phyloP scores from a whole-genome alignment of 768 basidiomycete genomes.

The Scleroderma citrinum region DNA sequence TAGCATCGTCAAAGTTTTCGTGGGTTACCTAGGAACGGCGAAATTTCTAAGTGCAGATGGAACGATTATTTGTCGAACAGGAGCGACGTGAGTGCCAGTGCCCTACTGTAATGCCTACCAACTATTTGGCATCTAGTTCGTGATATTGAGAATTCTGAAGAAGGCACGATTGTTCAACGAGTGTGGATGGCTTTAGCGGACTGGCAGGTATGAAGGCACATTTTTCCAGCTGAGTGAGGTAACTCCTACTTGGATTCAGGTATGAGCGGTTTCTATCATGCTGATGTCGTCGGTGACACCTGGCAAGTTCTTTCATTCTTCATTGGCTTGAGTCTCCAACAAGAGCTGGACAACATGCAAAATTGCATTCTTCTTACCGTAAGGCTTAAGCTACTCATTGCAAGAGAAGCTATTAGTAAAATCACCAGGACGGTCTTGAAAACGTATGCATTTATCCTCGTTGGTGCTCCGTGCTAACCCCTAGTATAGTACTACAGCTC shows the following conservation, averaged over 20 bases:
- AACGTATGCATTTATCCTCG: neutral
- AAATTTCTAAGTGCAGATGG: slow-evolving; percentile 58
- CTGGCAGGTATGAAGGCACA: slow-evolving; percentile 44
- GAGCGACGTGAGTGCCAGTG: slow-evolving; percentile 43
- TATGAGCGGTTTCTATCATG: slow-evolving; percentile 25
- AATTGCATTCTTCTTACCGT: slow-evolving; percentile 67
- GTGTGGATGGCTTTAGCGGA: slow-evolving; percentile 46
- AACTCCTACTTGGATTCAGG: neutral
- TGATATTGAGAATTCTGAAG: slow-evolving; percentile 61
- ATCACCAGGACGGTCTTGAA: neutral
- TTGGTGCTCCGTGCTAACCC: neutral
- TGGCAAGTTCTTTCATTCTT: slow-evolving; percentile 35
- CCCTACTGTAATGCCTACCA: neutral
- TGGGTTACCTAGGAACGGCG: slow-evolving; percentile 57
- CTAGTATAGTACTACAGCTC: slow-evolving; percentile 44
- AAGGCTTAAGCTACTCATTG: slow-evolving; percentile 23
- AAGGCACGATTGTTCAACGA: slow-evolving; percentile 47
- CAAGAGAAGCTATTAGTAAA: neutral
- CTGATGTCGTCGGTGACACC: slow-evolving; percentile 56
- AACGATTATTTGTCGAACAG: slow-evolving; percentile 48
- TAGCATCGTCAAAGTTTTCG: slow-evolving; percentile 37
- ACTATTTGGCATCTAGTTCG: slow-evolving; percentile 36
- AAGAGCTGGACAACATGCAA: slow-evolving; percentile 45
- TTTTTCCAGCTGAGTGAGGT: neutral
- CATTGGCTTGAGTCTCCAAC: neutral